A percentile compares a stretch with the other conserved stretches of the same genome.
Evolutionary conservation across 441 rosid genomes (phyloP).

Genomic region (Arabidopsis lyrata): DNA sequence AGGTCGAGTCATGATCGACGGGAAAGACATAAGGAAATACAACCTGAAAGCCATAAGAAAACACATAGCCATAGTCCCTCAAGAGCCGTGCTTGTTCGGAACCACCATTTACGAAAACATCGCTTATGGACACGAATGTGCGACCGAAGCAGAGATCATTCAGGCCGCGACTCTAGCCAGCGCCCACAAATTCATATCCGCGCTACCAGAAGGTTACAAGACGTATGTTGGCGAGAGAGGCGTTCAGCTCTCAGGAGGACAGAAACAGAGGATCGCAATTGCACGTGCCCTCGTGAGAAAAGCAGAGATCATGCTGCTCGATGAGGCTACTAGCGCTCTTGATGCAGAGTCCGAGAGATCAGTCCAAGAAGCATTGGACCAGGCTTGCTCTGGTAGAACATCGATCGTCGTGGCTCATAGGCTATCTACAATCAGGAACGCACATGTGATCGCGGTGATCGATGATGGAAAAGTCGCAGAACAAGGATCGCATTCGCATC

Average conservation of each 20-base stretch:
- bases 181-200: slow-evolving; percentile 92
- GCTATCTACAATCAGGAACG: slow-evolving; percentile 88
- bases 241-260: slow-evolving; percentile 94
- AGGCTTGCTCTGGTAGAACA: slow-evolving; percentile 88
- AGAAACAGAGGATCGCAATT: slow-evolving; percentile 92
- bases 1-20: slow-evolving; percentile 88
- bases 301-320: slow-evolving; percentile 93
- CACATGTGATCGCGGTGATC: slow-evolving; percentile 84
- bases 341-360: slow-evolving; percentile 95
- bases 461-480: slow-evolving; percentile 97
- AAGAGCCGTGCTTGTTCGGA: slow-evolving; percentile 95
- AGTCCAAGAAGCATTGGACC: slow-evolving; percentile 94
- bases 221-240: slow-evolving; percentile 96
- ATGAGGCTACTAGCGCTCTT: slow-evolving; percentile 98
- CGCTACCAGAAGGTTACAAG: slow-evolving; percentile 85
- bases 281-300: slow-evolving; percentile 89
- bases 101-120: slow-evolving; percentile 90
- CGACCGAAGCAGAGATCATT: slow-evolving; percentile 86
- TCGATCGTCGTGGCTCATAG: slow-evolving; percentile 93
- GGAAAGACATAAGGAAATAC: slow-evolving; percentile 93
- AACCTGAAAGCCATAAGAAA: slow-evolving; percentile 87
- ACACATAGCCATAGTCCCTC: slow-evolving; percentile 96
- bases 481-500: slow-evolving; percentile 94
- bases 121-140: slow-evolving; percentile 89
- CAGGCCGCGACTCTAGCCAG: slow-evolving; percentile 96